A percentile compares a stretch with the other conserved stretches of the same genome.
phyloP scores from a whole-genome alignment of 1,284 basidiomycete genomes.

The Schizophyllum amplum region DNA sequence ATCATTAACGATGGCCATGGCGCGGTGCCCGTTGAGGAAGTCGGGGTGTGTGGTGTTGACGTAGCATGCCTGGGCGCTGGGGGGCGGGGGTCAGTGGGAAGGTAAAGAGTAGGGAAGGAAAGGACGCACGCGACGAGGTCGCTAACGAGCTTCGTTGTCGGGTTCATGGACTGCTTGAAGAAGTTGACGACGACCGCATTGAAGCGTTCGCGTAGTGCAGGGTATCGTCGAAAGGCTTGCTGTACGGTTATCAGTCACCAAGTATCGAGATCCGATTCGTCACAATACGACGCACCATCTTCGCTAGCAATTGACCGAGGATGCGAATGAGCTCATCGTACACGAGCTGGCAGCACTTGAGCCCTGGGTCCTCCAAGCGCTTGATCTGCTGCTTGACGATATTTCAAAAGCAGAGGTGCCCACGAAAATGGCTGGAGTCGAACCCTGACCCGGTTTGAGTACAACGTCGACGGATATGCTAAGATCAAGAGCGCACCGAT shows the following conservation, averaged over 20 bases:
- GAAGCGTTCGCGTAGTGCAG: conserved; percentile 90
- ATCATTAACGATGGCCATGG: conserved; percentile 86
- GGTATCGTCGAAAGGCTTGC: conserved; percentile 94
- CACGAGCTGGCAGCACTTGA: conserved; percentile 91
- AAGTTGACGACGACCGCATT: conserved; percentile 93
- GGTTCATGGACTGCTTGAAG: conserved; percentile 90
- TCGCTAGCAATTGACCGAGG: conserved; percentile 79
- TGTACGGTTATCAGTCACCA: conserved; percentile 23
- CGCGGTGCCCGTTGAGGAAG: conserved; percentile 95
- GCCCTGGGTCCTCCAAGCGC: conserved; percentile 85
- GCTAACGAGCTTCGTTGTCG: conserved; percentile 89
- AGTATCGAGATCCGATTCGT: conserved; percentile 1
- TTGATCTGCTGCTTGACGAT: conserved; percentile 99
- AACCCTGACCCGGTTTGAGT: conserved; percentile 39
- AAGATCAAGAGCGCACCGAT: conserved; percentile 29
- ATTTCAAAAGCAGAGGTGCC: conserved; percentile 96
- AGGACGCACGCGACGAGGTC: conserved; percentile 74
- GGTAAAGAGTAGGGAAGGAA: background rate
- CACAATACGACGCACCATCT: conserved; percentile 62
- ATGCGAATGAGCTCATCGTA: conserved; percentile 98
- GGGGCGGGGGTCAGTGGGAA: conserved; percentile 7
- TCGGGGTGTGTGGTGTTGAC: conserved; percentile 98
- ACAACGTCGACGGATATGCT: background rate
- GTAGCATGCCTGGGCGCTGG: conserved; percentile 92
- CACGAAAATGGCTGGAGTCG: conserved; percentile 92